Percentiles rank a stretch among this genome's conserved stretches.
Evolutionary conservation across 768 basidiomycete genomes (phyloP).

Genomic region (Ephemerocybe angulata): DNA sequence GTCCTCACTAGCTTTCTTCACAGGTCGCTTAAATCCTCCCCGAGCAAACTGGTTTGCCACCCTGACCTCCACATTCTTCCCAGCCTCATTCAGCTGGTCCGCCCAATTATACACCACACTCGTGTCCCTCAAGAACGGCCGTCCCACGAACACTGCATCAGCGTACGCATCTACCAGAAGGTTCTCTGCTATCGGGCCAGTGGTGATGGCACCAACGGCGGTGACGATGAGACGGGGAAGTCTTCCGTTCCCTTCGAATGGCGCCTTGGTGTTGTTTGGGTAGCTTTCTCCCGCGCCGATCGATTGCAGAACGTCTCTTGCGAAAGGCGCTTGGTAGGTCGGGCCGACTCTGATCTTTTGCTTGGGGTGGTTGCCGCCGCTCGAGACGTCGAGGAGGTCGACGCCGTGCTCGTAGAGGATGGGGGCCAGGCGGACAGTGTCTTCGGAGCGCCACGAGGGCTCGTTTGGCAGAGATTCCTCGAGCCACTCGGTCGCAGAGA

Average conservation of each 20-base stretch:
- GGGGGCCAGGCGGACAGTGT: slow-evolving; percentile 58
- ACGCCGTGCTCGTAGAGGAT: slow-evolving; percentile 63
- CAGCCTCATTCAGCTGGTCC: slow-evolving; percentile 7
- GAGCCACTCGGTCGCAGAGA: slow-evolving; percentile 76
- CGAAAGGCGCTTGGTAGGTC: slow-evolving; percentile 56
- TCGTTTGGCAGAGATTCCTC: slow-evolving; percentile 55
- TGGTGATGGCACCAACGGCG: slow-evolving; percentile 51
- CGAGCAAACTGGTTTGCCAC: slow-evolving; percentile 20
- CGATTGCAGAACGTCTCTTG: slow-evolving; percentile 47
- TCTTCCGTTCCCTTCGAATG: background rate
- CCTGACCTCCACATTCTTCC: slow-evolving; percentile 10
- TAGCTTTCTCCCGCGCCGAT: slow-evolving; percentile 18
- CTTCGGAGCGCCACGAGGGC: slow-evolving; percentile 64
- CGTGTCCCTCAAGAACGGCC: slow-evolving; percentile 61
- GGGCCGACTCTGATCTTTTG: slow-evolving; percentile 35
- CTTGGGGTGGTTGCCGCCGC: slow-evolving; percentile 52
- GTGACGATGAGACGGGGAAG: slow-evolving; percentile 36
- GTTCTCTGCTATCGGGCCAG: slow-evolving; percentile 52
- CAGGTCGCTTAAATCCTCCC: slow-evolving; percentile 17
- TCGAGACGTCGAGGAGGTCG: slow-evolving; percentile 72
- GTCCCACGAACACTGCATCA: slow-evolving; percentile 54
- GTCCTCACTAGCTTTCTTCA: slow-evolving; percentile 6
- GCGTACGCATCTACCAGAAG: slow-evolving; percentile 57
- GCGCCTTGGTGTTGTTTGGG: slow-evolving; percentile 6
- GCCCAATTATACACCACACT: slow-evolving; percentile 50